Evolutionary conservation across 805 yeast genomes (phyloP), one percentile per base, ranked within the genome.

Genomic region (Tetrapisispora iriomotensis): DNA sequence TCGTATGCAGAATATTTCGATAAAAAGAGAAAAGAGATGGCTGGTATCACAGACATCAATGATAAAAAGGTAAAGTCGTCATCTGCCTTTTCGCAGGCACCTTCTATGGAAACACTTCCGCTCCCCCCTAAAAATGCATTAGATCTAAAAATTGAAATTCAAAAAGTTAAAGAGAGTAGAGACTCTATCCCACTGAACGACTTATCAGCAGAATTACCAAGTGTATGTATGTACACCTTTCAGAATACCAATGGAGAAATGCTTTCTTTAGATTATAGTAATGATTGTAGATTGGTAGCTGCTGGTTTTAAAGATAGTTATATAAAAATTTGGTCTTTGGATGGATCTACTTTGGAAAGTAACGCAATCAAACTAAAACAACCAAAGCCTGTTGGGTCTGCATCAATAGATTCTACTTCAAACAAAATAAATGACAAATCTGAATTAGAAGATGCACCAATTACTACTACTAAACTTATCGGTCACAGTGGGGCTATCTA

Each of bases 401-500:
- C 65, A 45, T 50, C 54, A 38, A 23, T 60, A 58, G 40, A 38
- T 3, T n/a, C 8, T 8, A 7, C 34, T 10, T n/a, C 23, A 14
- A 28, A 30, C 7, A 32, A 27, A 41, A 46, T 26, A 60, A 52
- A n/a, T 43, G 56, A 30, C 50, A 56, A 46, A 56, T 49, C 53
- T 61, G 42, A 43, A 8, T 34, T 46, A 15, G 29, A 56, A 79
- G 46, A 70, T 78, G 38, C 44, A 7, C 47, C 29, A 5, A n/a
- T 17, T 6, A 46, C 61, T 1, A 42, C 49, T 18, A 40, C 48
- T 20, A 50, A 54, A 41, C 65, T 92, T 28, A 71, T 92, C 32
- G 98, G 98, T 5, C 99, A 92, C 58, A 75, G 92, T 44, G 98
- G 97, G 1, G 79, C 96, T 0, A 95, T 92, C 5, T 92, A 86